Base-by-base conservation (phyloP, 768 basidiomycete genomes). In the Panellus pusillus region DNA sequence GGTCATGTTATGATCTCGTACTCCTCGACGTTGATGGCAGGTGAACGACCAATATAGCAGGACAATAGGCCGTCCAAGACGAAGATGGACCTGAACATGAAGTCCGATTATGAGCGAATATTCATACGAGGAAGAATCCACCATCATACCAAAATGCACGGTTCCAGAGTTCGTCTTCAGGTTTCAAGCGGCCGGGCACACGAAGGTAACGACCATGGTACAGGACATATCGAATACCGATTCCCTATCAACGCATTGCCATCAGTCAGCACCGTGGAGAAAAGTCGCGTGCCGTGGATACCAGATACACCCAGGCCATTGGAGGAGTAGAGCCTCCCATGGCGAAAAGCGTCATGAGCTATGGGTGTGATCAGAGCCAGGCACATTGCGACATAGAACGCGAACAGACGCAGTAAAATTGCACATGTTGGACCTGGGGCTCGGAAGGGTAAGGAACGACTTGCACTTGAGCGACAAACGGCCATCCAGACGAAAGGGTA, bases 11-110 rank as follows among this genome's bases (percentile, higher is more conserved):
- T n/a, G n/a, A n/a, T n/a, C n/a, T n/a, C n/a, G 50, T 58, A 85
- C 82, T 89, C 88, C 67, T 86, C 87, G 40, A 87, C 84, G 39
- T 83, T 80, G 4, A 89, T 74, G 5, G 81, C 79, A 50, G 79
- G 75, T 0, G 86, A 82, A 14, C 89, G 75, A 15, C 90, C 90
- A 39, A 86, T 70, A 39, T 76, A 76, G 8, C 75, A 67, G 40
- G 77, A 75, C 41, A 70, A 49, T 38, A 66, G 37, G 11, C 72
- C 63, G 44, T 76, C 74, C 32, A 66, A 32, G 18, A 54, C 54
- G 41, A 73, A 54, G 6, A 73, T 62, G 38, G 65, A 64, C 70
- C 32, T 35, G 7, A 2, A 35, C 32, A 35, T 35, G 24, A 24
- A 24, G 24, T 24, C n/a, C n/a, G n/a, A n/a, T n/a, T n/a, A n/a